phyloP scores from a whole-genome alignment of 495 filamentous ascomycete genomes.

The Penicillium bovifimosum region DNA sequence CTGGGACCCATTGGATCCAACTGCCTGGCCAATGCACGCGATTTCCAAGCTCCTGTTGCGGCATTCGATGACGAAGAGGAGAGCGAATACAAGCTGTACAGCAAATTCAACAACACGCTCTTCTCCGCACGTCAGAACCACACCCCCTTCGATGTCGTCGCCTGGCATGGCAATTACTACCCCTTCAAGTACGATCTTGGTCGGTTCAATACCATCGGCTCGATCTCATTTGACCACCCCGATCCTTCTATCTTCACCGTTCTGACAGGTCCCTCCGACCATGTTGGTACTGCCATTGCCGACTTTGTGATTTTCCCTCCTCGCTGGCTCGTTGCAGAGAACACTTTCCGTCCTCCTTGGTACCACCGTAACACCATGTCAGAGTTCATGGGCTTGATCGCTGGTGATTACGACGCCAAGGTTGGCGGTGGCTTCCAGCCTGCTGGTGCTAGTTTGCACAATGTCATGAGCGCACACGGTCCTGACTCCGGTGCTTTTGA shows the following conservation, averaged over 20 bases:
- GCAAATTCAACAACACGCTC: conserved; percentile 76
- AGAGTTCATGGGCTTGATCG: conserved; percentile 48
- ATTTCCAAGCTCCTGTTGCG: conserved; percentile 83
- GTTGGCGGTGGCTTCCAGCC: conserved; percentile 59
- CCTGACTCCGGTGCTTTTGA: conserved; percentile 54
- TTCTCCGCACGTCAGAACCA: conserved; percentile 68
- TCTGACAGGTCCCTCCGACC: conserved; percentile 68
- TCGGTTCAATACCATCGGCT: conserved; percentile 72
- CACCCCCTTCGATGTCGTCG: conserved; percentile 77
- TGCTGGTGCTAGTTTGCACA: conserved; percentile 57
- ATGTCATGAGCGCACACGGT: conserved; percentile 60
- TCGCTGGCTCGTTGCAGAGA: conserved; percentile 70
- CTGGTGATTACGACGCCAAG: conserved; percentile 65
- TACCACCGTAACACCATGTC: conserved; percentile 83
- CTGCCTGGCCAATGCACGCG: conserved; percentile 78
- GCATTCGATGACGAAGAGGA: conserved; percentile 58
- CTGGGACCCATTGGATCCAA: conserved; percentile 87
- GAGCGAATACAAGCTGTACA: conserved; percentile 54
- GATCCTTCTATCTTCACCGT: conserved; percentile 83
- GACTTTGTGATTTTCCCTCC: conserved; percentile 85
- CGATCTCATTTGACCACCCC: conserved; percentile 70
- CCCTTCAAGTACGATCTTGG: conserved; percentile 86
- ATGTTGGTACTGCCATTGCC: conserved; percentile 65
- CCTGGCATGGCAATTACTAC: conserved; percentile 74
- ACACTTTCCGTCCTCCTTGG: conserved; percentile 79